Conservation (phyloP, 495 filamentous ascomycete genomes). For the Glarea lozoyensis region DNA sequence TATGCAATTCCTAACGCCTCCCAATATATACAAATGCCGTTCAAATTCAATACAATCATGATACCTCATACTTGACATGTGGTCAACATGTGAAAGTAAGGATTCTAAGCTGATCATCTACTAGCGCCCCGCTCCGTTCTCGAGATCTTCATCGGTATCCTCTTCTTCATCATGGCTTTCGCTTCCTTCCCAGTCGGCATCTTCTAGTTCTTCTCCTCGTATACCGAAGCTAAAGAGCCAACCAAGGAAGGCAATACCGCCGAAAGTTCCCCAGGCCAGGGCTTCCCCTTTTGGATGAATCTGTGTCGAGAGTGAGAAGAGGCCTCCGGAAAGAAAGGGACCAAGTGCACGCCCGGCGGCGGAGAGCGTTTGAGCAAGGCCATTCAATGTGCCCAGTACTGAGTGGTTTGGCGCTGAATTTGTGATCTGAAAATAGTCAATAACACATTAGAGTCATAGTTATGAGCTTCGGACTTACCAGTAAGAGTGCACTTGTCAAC, state of each 20-base stretch:
- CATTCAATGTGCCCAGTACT: slow-evolving; percentile 83
- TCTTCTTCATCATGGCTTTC: slow-evolving; percentile 10
- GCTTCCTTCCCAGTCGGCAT: slow-evolving; percentile 12
- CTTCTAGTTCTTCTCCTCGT: slow-evolving; percentile 25
- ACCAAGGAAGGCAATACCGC: slow-evolving; percentile 54
- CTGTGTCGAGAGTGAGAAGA: slow-evolving; percentile 66
- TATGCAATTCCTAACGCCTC: too few species aligned
- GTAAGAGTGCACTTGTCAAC: slow-evolving; percentile 75
- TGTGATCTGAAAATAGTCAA: slow-evolving; percentile 55
- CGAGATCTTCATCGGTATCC: too few species aligned
- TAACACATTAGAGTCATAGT: slow-evolving; percentile 4
- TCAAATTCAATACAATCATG: too few species aligned
- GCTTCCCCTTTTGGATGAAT: slow-evolving; percentile 73
- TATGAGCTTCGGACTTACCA: slow-evolving; percentile 37
- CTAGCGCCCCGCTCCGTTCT: too few species aligned
- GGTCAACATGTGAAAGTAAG: too few species aligned
- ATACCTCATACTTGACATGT: too few species aligned
- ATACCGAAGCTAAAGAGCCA: slow-evolving; percentile 63
- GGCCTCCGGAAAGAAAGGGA: slow-evolving; percentile 74
- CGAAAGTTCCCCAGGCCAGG: slow-evolving; percentile 61
- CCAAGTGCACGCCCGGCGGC: slow-evolving; percentile 84
- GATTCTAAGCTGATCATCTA: too few species aligned
- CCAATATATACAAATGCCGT: too few species aligned
- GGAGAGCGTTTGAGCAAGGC: slow-evolving; percentile 87
- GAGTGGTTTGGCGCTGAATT: slow-evolving; percentile 83